Evolutionary conservation across 2,329 filamentous ascomycete genomes (phyloP).

Genomic region (Penicillium sclerotiorum): DNA sequence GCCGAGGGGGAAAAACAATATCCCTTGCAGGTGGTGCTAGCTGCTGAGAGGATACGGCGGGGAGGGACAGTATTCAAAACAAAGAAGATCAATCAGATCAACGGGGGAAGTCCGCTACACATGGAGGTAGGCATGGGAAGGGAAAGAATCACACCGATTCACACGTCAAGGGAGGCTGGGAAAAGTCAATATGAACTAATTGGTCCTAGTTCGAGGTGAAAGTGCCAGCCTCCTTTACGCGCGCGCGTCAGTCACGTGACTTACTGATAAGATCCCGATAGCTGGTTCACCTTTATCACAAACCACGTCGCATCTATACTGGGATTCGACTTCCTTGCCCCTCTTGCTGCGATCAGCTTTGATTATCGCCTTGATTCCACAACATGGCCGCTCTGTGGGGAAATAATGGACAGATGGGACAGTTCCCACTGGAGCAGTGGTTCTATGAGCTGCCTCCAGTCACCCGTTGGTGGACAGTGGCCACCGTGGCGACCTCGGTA

Average conservation of each 20-base stretch:
- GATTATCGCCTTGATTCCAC: neutral
- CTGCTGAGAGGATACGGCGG: neutral
- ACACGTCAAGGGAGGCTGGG: slow-evolving; percentile 16
- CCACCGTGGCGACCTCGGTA: slow-evolving; percentile 82
- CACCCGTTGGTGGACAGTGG: slow-evolving; percentile 95
- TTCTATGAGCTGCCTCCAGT: slow-evolving; percentile 98
- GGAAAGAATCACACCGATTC: neutral
- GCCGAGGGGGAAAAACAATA: slow-evolving; percentile 4
- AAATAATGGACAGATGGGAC: slow-evolving; percentile 51
- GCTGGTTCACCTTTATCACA: too few relatives aligned
- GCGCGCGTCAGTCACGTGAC: slow-evolving; percentile 18
- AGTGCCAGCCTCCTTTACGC: slow-evolving; percentile 26
- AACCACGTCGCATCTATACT: too few relatives aligned
- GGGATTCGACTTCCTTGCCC: neutral
- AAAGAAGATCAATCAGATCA: neutral
- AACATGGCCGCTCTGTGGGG: slow-evolving; percentile 50
- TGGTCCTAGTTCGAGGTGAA: slow-evolving; percentile 7
- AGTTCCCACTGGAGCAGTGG: slow-evolving; percentile 90
- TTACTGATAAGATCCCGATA: slow-evolving; percentile 1
- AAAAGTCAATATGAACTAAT: slow-evolving; percentile 14
- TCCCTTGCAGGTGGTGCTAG: slow-evolving; percentile 13
- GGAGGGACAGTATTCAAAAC: neutral
- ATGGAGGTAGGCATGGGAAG: neutral
- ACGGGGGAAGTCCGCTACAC: neutral
- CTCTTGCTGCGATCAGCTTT: neutral